phyloP scores from a whole-genome alignment of 2,329 filamentous ascomycete species.

The Colletotrichum aenigma region DNA sequence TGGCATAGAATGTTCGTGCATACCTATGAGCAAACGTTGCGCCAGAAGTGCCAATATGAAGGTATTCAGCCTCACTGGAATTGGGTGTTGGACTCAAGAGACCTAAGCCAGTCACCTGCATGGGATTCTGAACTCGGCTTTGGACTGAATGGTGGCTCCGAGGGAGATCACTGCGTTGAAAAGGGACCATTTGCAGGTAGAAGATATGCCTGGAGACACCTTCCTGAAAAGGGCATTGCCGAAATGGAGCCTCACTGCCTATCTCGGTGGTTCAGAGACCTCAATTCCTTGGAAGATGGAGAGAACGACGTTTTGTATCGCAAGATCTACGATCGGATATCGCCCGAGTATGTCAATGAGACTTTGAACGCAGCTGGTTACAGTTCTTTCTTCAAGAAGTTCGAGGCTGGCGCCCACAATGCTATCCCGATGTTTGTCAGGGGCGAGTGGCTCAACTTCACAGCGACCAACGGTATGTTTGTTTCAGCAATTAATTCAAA shows the following conservation, averaged over 20 bases:
- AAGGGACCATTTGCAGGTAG: not conserved
- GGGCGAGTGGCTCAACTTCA: slow-evolving; percentile 23
- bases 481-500: too few relatives aligned
- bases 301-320: not conserved
- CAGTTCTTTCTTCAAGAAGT: not conserved
- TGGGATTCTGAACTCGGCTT: not conserved
- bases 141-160: not conserved
- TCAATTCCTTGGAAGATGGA: not conserved
- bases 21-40: slow-evolving; percentile 32
- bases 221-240: not conserved
- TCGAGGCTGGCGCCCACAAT: not conserved
- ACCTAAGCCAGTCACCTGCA: not conserved
- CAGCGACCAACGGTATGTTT: slow-evolving; percentile 25
- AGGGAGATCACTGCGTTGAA: not conserved
- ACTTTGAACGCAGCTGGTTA: not conserved
- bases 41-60: slow-evolving; percentile 35
- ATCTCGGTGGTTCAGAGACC: not conserved
- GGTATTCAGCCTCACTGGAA: slow-evolving; percentile 49
- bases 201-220: not conserved
- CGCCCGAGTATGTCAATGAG: not conserved
- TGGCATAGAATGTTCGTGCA: slow-evolving; percentile 35
- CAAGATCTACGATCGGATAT: not conserved
- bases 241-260: not conserved
- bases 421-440: not conserved
- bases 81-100: slow-evolving; percentile 37